These are phyloP conservation scores for Alternaria conjuncta DNA, from an alignment of 2,329 filamentous ascomycete species.

Conservation along the genomic window DNA sequence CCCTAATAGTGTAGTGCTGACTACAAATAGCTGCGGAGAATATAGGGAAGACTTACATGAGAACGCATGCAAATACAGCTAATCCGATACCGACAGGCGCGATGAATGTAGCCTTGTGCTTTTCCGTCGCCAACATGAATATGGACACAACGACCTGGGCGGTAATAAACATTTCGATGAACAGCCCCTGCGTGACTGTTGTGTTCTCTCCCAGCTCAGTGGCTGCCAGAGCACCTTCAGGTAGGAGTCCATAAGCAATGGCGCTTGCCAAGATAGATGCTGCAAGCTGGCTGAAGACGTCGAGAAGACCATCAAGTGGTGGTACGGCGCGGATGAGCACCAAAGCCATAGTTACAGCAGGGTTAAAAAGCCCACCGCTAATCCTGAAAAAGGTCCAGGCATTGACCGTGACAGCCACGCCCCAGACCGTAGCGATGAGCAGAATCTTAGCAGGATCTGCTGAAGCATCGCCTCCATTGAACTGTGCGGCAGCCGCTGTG, in stretches of 20 bases:
- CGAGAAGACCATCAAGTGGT: not conserved
- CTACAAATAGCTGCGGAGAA: not conserved
- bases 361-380: not conserved
- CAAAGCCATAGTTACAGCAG: not conserved
- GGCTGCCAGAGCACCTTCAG: not conserved
- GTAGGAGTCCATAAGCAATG: not conserved
- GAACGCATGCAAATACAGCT: not conserved
- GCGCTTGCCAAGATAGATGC: not conserved
- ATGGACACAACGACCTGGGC: not conserved
- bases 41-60: not conserved
- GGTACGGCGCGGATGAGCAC: not conserved
- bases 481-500: not conserved
- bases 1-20: not conserved
- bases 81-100: not conserved
- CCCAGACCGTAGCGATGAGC: not conserved
- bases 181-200: not conserved
- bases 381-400: not conserved
- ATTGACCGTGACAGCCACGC: not conserved
- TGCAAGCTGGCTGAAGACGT: not conserved
- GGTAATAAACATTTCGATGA: not conserved
- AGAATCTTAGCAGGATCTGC: not conserved
- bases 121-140: not conserved
- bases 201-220: not conserved
- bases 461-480: not conserved
- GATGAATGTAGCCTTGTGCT: not conserved